These are phyloP conservation scores for Phialemoniopsis sp. DNA, from an alignment of 2,329 filamentous ascomycete species.

Conservation along the genomic window DNA sequence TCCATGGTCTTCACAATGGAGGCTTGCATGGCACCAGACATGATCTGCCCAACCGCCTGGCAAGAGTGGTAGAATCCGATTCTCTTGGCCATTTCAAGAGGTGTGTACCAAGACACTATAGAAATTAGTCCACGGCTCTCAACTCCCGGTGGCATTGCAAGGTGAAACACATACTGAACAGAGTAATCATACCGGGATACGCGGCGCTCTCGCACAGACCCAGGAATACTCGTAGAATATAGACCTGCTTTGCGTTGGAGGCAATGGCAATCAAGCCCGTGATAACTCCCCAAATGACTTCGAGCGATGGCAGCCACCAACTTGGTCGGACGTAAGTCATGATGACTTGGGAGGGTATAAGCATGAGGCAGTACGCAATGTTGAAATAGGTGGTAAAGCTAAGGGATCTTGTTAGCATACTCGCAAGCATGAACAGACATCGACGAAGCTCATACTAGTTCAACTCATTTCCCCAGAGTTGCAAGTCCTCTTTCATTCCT, in stretches of 20 bases:
- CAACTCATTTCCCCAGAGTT: slow-evolving; percentile 20
- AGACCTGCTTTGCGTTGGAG: too few species aligned
- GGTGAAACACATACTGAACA: slow-evolving; percentile 25
- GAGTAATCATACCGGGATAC: slow-evolving; percentile 38
- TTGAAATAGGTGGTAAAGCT: slow-evolving; percentile 25
- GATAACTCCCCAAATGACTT: slow-evolving; percentile 26
- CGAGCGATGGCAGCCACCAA: slow-evolving; percentile 25
- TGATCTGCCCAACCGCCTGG: slow-evolving; percentile 47
- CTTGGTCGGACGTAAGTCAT: slow-evolving; percentile 28
- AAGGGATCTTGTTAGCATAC: slow-evolving; percentile 2
- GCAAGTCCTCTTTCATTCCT: slow-evolving; percentile 30
- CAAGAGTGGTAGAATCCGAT: slow-evolving; percentile 50
- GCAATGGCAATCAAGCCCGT: slow-evolving; percentile 24
- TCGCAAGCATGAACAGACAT: background rate
- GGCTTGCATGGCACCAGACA: slow-evolving; percentile 49
- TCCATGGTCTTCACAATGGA: slow-evolving; percentile 49
- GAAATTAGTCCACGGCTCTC: too few species aligned
- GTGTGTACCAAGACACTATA: slow-evolving; percentile 36
- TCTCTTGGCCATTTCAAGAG: slow-evolving; percentile 41
- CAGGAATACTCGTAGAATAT: slow-evolving; percentile 32
- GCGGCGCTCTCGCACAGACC: slow-evolving; percentile 31
- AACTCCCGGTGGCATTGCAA: slow-evolving; percentile 8
- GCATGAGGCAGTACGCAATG: slow-evolving; percentile 27
- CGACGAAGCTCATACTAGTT: slow-evolving; percentile 24
- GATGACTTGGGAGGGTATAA: slow-evolving; percentile 29